Conservation (phyloP, 23 red algal species). For the Gracilaria vermiculophylla region DNA sequence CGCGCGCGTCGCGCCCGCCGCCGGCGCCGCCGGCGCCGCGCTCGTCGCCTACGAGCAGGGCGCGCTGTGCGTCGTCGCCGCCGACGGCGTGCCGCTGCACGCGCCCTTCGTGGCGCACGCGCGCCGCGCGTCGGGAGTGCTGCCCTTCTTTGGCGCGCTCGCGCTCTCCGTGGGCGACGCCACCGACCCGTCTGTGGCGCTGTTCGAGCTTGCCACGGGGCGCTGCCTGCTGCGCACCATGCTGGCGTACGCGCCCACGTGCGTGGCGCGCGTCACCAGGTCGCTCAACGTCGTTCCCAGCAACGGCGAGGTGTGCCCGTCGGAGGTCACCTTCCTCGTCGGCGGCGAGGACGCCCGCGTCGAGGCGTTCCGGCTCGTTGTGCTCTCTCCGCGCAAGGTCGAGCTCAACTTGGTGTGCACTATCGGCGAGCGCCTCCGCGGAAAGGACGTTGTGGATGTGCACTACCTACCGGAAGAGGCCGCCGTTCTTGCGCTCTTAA, state of each 20-base stretch:
- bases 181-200: constrained; percentile 27
- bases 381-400: constrained; percentile 29
- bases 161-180: constrained; percentile 37
- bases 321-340: constrained; percentile 36
- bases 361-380: constrained; percentile 37
- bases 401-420: constrained; percentile 32
- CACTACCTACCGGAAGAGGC: constrained; percentile 20
- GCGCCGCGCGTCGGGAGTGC: neutral
- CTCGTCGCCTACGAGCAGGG: constrained; percentile 5
- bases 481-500: constrained; percentile 3
- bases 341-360: constrained; percentile 48
- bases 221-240: constrained; percentile 39
- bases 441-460: constrained; percentile 36
- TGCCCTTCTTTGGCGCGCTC: constrained; percentile 24
- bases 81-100: neutral
- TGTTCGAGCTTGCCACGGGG: constrained; percentile 29
- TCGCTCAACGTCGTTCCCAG: neutral
- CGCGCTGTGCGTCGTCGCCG: neutral
- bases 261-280: neutral
- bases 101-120: constrained; percentile 31
- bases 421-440: constrained; percentile 32
- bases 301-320: constrained; percentile 43
- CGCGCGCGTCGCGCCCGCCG: neutral
- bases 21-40: neutral
- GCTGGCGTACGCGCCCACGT: constrained; percentile 25